phyloP scores from a whole-genome alignment of 176 grass and related monocot species.

The Zea mays region Zm-B73-REFERENCE-NAM-5.0 NC_050098.1:212461501-212462000 shows the following conservation, averaged over 20 bases:
- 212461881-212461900: neutral
- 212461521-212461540: slow-evolving; percentile 66
- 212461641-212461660: slow-evolving; percentile 80
- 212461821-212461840: slow-evolving; percentile 9
- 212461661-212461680: slow-evolving; percentile 79
- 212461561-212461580: slow-evolving; percentile 68
- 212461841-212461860: neutral
- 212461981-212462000: slow-evolving; percentile 88
- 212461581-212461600: slow-evolving; percentile 66
- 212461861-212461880: slow-evolving; percentile 2
- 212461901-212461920: slow-evolving; percentile 14
- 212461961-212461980: slow-evolving; percentile 70
- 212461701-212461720: slow-evolving; percentile 74
- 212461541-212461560: slow-evolving; percentile 62
- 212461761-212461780: slow-evolving; percentile 19
- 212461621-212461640: slow-evolving; percentile 81
- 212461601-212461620: slow-evolving; percentile 85
- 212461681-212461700: slow-evolving; percentile 79
- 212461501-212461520: slow-evolving; percentile 82
- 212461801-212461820: slow-evolving; percentile 25
- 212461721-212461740: slow-evolving; percentile 84
- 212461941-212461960: slow-evolving; percentile 48
- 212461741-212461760: slow-evolving; percentile 61
- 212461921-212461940: neutral
- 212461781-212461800: slow-evolving; percentile 1